Evolutionary conservation across 352 stramenopile species (phyloP).

Genomic region (Globisporangium apiculatum): DNA sequence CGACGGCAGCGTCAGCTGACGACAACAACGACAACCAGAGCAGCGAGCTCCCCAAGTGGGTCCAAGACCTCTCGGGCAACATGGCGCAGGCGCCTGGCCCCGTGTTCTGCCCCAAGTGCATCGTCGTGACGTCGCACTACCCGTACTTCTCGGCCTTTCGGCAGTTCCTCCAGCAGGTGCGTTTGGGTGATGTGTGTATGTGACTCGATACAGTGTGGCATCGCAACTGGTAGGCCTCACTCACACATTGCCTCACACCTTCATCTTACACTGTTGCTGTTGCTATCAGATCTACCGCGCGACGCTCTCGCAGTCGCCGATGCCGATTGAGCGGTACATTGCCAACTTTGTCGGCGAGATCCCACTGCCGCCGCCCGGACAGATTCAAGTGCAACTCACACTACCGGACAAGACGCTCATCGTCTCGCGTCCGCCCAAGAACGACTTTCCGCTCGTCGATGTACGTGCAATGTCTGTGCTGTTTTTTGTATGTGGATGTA

Average conservation of each 20-base stretch:
- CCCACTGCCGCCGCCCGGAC: slow-evolving; percentile 88
- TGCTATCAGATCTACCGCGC: slow-evolving; percentile 61
- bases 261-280: too few relatives aligned
- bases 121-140: slow-evolving; percentile 93
- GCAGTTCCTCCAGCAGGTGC: slow-evolving; percentile 94
- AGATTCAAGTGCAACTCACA: slow-evolving; percentile 89
- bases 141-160: slow-evolving; percentile 94
- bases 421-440: slow-evolving; percentile 84
- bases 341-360: slow-evolving; percentile 95
- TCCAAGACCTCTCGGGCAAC: slow-evolving; percentile 55
- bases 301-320: slow-evolving; percentile 79
- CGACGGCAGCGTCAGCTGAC: slow-evolving; percentile 1
- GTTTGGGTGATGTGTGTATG: neutral
- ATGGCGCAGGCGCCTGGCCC: slow-evolving; percentile 36
- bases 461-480: slow-evolving; percentile 19
- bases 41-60: slow-evolving; percentile 57
- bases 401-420: slow-evolving; percentile 82
- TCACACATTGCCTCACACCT: neutral
- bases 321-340: slow-evolving; percentile 96
- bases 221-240: neutral
- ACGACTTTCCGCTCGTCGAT: slow-evolving; percentile 90
- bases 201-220: neutral
- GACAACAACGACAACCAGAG: slow-evolving; percentile 45
- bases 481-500: too few relatives aligned
- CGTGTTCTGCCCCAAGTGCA: slow-evolving; percentile 90